Evolutionary conservation across 768 basidiomycete genomes (phyloP).

Genomic region (Lactarius indigo): DNA sequence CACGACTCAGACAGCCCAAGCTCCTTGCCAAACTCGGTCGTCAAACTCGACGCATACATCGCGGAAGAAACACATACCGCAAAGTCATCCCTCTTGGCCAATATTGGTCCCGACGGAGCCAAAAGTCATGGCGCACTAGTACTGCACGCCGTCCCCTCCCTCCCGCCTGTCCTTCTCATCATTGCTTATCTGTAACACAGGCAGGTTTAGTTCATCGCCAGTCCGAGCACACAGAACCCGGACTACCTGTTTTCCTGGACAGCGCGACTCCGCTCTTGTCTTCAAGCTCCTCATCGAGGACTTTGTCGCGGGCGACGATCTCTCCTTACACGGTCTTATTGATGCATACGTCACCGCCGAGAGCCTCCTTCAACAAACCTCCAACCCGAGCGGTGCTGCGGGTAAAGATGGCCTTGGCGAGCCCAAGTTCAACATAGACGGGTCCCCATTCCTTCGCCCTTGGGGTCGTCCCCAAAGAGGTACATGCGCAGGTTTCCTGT

Average conservation of each 20-base stretch:
- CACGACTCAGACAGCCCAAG: background rate
- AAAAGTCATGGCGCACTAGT: conserved; percentile 52
- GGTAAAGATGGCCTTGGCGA: conserved; percentile 69
- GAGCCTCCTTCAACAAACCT: conserved; percentile 53
- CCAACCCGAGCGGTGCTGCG: conserved; percentile 66
- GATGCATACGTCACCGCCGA: conserved; percentile 58
- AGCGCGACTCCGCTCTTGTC: conserved; percentile 68
- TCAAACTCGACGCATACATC: conserved; percentile 47
- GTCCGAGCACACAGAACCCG: conserved; percentile 39
- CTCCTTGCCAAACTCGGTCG: background rate
- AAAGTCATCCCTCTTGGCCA: conserved; percentile 60
- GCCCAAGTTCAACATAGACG: conserved; percentile 69
- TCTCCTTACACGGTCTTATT: conserved; percentile 46
- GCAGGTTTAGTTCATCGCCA: conserved; percentile 40
- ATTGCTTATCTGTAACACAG: conserved; percentile 16
- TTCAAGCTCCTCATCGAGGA: conserved; percentile 57
- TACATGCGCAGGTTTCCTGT: conserved; percentile 28
- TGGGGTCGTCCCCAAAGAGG: conserved; percentile 60
- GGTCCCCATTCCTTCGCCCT: conserved; percentile 44
- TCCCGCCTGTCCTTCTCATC: background rate
- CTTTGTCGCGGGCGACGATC: conserved; percentile 51
- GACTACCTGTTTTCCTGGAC: conserved; percentile 73
- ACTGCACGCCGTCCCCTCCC: conserved; percentile 16
- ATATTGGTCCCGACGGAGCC: conserved; percentile 59
- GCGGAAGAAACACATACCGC: conserved; percentile 53